These are phyloP conservation scores for Pholiota microspora DNA, from an alignment of 768 basidiomycete genomes.

Conservation along the genomic window DNA sequence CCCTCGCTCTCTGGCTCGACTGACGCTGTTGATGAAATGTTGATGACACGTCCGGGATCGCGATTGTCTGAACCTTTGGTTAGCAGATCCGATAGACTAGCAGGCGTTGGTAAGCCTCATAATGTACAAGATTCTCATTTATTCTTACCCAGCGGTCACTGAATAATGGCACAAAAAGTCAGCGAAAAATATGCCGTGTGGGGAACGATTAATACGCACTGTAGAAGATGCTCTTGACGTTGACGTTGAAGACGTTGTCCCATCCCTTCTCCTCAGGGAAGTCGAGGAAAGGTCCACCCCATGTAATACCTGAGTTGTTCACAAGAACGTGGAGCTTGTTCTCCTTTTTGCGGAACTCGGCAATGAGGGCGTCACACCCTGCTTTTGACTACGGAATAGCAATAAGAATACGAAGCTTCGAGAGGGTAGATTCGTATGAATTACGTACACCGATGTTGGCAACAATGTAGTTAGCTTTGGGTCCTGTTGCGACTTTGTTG, in stretches of 20 bases:
- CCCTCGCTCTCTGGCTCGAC: constrained; percentile 52
- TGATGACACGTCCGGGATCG: constrained; percentile 78
- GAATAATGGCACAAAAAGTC: not conserved
- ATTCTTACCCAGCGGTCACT: constrained; percentile 54
- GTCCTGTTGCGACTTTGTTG: constrained; percentile 55
- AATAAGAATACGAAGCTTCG: not conserved
- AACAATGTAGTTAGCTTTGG: constrained; percentile 66
- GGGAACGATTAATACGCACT: constrained; percentile 38
- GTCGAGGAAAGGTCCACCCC: constrained; percentile 69
- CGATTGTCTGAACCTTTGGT: constrained; percentile 58
- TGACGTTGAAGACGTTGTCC: constrained; percentile 81
- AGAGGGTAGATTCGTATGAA: not conserved
- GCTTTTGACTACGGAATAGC: constrained; percentile 57
- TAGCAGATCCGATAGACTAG: constrained; percentile 56
- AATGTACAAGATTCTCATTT: not conserved
- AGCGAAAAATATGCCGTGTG: not conserved
- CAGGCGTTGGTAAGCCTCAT: not conserved
- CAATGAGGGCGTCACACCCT: constrained; percentile 72
- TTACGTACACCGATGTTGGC: constrained; percentile 68
- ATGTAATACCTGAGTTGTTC: constrained; percentile 80
- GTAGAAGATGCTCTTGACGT: constrained; percentile 86
- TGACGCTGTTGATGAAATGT: constrained; percentile 73
- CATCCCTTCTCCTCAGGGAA: constrained; percentile 83
- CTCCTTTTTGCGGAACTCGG: constrained; percentile 67
- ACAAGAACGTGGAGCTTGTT: constrained; percentile 77